Evolutionary conservation across 495 filamentous ascomycete species (phyloP).

Genomic region (Tuber microsphaerosporum): DNA sequence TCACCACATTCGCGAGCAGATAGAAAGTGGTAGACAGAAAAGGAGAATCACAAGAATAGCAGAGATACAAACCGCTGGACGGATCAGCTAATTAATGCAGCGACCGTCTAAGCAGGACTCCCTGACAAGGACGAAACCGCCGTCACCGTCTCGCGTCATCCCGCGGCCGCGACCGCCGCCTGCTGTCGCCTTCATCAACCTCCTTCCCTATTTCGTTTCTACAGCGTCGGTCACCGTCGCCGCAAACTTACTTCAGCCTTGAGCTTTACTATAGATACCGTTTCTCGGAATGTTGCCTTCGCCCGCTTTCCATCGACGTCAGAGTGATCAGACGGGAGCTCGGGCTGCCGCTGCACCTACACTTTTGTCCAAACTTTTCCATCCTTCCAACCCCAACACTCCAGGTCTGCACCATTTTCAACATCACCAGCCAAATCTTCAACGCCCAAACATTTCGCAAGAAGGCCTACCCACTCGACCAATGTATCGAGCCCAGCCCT

Average conservation of each 20-base stretch:
- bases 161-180: constrained; percentile 21
- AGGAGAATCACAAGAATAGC: constrained; percentile 18
- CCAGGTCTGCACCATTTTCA: constrained; percentile 20
- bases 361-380: constrained; percentile 35
- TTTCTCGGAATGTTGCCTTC: constrained; percentile 35
- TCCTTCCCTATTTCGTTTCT: neutral
- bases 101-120: constrained; percentile 37
- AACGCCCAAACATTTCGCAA: constrained; percentile 17
- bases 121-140: constrained; percentile 38
- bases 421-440: constrained; percentile 19
- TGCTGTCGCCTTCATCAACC: constrained; percentile 23
- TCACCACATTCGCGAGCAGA: constrained; percentile 8
- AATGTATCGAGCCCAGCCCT: constrained; percentile 36
- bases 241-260: constrained; percentile 35
- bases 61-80: constrained; percentile 36
- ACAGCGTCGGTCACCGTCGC: constrained; percentile 3
- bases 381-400: constrained; percentile 26
- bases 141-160: constrained; percentile 35
- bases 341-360: constrained; percentile 37
- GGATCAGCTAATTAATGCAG: constrained; percentile 40
- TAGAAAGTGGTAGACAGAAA: constrained; percentile 9
- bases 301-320: constrained; percentile 23
- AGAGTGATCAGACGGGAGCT: constrained; percentile 29
- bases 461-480: constrained; percentile 20
- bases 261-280: constrained; percentile 8